Percentiles rank a stretch among this genome's conserved stretches.
phyloP scores from a whole-genome alignment of 306 rosid species.

The Sicyos baderoa region DNA sequence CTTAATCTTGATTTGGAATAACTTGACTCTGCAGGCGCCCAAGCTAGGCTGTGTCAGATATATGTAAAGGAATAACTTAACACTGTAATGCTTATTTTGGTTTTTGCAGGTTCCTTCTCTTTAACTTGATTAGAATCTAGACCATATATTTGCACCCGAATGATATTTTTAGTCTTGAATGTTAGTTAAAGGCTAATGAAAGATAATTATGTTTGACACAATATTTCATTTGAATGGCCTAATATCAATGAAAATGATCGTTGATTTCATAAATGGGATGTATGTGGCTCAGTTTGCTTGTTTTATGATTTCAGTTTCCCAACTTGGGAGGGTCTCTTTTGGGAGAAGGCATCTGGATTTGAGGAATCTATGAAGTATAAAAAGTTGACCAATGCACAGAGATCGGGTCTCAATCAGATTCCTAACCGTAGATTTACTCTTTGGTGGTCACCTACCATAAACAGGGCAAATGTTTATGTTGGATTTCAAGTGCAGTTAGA shows the following conservation, averaged over 20 bases:
- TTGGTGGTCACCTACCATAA: conserved; percentile 99
- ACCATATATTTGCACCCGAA: neutral
- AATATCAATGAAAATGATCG: neutral
- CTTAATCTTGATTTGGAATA: neutral
- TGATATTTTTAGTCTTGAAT: neutral
- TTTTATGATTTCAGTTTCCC: conserved; percentile 54
- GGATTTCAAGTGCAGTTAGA: conserved; percentile 99
- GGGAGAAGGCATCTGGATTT: conserved; percentile 99
- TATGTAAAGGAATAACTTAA: no score
- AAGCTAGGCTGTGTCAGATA: no score
- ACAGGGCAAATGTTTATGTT: conserved; percentile 95
- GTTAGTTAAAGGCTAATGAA: neutral
- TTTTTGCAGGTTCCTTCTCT: neutral
- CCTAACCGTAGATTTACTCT: conserved; percentile 98
- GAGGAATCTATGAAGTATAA: conserved; percentile 99
- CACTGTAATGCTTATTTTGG: neutral
- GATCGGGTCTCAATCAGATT: conserved; percentile 99
- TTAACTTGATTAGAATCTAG: neutral
- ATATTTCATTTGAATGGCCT: neutral
- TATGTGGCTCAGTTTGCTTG: conserved; percentile 17
- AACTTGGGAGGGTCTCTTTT: conserved; percentile 97
- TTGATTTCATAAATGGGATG: neutral
- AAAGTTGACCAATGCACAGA: conserved; percentile 97
- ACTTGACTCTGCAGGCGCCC: neutral
- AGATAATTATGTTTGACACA: neutral